Evolutionary conservation across 148 eudicot genomes (phyloP).

Genomic region (Diospyros kaki): DNA sequence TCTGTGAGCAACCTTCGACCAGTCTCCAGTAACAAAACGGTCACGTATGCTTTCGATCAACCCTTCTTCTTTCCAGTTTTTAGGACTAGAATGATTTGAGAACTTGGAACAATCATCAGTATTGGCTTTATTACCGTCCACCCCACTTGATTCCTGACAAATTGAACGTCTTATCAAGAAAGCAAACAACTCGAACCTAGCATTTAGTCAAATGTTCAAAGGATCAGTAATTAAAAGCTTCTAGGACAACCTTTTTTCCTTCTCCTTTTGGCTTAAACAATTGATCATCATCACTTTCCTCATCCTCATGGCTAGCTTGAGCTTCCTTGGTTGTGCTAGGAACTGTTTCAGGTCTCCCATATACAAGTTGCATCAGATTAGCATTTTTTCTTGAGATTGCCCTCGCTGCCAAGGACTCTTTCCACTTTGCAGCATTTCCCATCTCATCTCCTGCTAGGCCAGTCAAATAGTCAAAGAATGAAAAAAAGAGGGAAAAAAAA

Average conservation of each 20-base stretch:
- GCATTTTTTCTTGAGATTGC: constrained; percentile 40
- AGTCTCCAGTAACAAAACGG: constrained; percentile 90
- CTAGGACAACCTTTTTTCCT: constrained; percentile 63
- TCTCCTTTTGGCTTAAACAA: constrained; percentile 88
- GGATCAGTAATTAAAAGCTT: not conserved
- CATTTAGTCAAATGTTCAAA: not conserved
- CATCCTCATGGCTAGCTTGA: constrained; percentile 43
- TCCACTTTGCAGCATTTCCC: constrained; percentile 90
- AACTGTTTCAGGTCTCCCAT: constrained; percentile 45
- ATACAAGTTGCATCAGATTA: constrained; percentile 85
- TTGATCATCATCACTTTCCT: constrained; percentile 65
- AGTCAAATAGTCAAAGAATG: constrained; percentile 10
- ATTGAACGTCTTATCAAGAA: not conserved
- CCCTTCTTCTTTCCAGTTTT: constrained; percentile 56
- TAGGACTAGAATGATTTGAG: constrained; percentile 16
- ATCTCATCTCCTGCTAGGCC: constrained; percentile 34
- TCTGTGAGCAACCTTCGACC: constrained; percentile 74
- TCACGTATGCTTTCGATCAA: constrained; percentile 56
- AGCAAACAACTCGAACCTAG: constrained; percentile 10
- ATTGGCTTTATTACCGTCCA: constrained; percentile 36
- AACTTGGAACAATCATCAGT: constrained; percentile 77
- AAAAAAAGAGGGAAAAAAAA: not conserved
- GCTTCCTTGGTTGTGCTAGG: constrained; percentile 21
- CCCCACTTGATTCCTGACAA: constrained; percentile 33
- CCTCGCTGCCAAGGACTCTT: constrained; percentile 64